These are phyloP conservation scores for Sphagnum fallax DNA, from an alignment of 228 moss, liverwort and hornwort genomes.

Conservation along the genomic window DNA sequence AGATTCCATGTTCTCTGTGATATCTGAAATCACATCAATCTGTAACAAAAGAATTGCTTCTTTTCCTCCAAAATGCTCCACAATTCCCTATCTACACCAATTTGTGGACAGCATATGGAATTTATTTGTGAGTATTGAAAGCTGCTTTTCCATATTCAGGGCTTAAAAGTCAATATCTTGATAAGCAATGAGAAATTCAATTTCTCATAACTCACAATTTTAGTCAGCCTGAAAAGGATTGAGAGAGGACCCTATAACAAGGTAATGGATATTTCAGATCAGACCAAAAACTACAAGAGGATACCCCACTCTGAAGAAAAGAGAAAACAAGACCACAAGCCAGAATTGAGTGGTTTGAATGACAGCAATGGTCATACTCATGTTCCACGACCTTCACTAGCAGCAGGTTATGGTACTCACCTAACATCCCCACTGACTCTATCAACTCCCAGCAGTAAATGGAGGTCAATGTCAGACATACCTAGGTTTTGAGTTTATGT, in stretches of 20 bases:
- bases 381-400: not conserved
- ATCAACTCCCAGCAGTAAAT: not conserved
- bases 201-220: not conserved
- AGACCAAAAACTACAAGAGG: too few relatives aligned
- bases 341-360: not conserved
- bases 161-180: not conserved
- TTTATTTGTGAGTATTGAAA: not conserved
- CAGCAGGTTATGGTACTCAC: not conserved
- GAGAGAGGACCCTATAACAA: not conserved
- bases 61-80: too few relatives aligned
- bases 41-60: too few relatives aligned
- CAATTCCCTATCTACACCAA: not conserved
- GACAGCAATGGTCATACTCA: not conserved
- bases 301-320: too few relatives aligned
- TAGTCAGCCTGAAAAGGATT: not conserved
- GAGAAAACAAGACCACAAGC: too few relatives aligned
- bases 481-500: not conserved
- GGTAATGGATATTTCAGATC: not conserved
- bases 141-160: not conserved
- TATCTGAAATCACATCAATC: too few relatives aligned
- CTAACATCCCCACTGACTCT: not conserved
- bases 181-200: not conserved
- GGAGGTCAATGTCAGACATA: not conserved
- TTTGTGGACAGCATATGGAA: not conserved
- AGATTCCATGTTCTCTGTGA: too few relatives aligned